These are phyloP conservation scores for Pseudocercospora eumusae DNA, from an alignment of 2,329 filamentous ascomycete genomes.

Conservation along the genomic window DNA sequence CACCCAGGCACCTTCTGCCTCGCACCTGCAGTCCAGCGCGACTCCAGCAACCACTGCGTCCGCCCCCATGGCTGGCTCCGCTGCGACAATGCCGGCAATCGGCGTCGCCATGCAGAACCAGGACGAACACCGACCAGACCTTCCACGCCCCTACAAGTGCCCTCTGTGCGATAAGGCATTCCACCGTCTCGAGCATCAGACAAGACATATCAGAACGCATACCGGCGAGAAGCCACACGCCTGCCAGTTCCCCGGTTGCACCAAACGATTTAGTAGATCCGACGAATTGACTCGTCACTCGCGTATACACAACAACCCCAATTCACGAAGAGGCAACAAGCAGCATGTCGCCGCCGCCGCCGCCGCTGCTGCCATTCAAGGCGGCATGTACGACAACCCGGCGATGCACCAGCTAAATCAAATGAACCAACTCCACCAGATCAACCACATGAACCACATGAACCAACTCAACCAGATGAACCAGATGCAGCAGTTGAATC, in stretches of 20 bases:
- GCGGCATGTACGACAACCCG: conserved; percentile 53
- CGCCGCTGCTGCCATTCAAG: conserved; percentile 55
- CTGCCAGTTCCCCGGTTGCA: conserved; percentile 92
- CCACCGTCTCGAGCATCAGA: conserved; percentile 95
- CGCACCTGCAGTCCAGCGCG: neutral
- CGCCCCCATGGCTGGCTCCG: conserved; percentile 45
- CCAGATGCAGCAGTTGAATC: conserved; percentile 33
- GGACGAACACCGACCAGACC: conserved; percentile 71
- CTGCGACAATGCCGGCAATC: conserved; percentile 48
- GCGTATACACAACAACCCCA: conserved; percentile 98
- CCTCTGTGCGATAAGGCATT: conserved; percentile 98
- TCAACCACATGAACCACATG: conserved; percentile 70
- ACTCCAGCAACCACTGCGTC: neutral
- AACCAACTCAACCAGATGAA: conserved; percentile 32
- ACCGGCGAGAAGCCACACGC: conserved; percentile 98
- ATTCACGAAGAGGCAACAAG: conserved; percentile 92
- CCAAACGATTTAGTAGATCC: conserved; percentile 93
- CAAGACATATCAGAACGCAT: conserved; percentile 88
- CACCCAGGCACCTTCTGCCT: neutral
- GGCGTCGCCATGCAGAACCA: conserved; percentile 65
- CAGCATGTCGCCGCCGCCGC: conserved; percentile 63
- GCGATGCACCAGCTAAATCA: conserved; percentile 49
- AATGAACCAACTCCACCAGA: conserved; percentile 72
- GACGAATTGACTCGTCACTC: conserved; percentile 97
- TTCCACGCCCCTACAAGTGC: conserved; percentile 97